Evolutionary conservation across 768 basidiomycete genomes (phyloP).

Genomic region (Lactifluus echinatus): DNA sequence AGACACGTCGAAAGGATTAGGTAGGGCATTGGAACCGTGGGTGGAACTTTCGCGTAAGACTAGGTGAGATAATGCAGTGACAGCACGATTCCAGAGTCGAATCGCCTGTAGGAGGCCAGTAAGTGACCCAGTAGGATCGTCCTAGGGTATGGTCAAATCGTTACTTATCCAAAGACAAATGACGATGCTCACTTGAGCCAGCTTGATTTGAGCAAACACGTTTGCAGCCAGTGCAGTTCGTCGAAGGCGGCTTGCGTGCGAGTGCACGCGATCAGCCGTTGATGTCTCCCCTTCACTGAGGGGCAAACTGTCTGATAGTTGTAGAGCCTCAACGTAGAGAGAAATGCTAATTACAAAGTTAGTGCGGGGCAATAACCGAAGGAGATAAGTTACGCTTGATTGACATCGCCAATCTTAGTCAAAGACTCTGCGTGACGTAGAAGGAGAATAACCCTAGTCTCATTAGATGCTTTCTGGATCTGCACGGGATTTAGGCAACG

Average conservation of each 20-base stretch:
- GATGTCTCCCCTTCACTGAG: constrained; percentile 40
- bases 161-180: background rate
- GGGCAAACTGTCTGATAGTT: constrained; percentile 35
- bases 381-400: constrained; percentile 41
- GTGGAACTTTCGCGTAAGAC: constrained; percentile 30
- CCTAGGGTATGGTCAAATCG: constrained; percentile 34
- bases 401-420: constrained; percentile 48
- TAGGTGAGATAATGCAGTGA: constrained; percentile 57
- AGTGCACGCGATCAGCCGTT: constrained; percentile 48
- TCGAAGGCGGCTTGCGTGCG: constrained; percentile 52
- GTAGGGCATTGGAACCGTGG: constrained; percentile 28
- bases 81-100: constrained; percentile 73
- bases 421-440: constrained; percentile 61
- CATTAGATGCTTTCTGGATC: constrained; percentile 39
- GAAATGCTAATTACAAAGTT: constrained; percentile 30
- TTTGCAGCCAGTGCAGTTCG: constrained; percentile 64
- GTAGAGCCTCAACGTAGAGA: constrained; percentile 54
- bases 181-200: constrained; percentile 40
- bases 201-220: constrained; percentile 61
- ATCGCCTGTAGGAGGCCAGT: constrained; percentile 58
- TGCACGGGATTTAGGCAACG: constrained; percentile 42
- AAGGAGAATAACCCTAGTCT: constrained; percentile 45
- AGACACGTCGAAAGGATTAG: constrained; percentile 52
- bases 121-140: constrained; percentile 49
- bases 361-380: background rate